Conservation (phyloP, 345 rosid genomes). For the Trapa incisa region DNA sequence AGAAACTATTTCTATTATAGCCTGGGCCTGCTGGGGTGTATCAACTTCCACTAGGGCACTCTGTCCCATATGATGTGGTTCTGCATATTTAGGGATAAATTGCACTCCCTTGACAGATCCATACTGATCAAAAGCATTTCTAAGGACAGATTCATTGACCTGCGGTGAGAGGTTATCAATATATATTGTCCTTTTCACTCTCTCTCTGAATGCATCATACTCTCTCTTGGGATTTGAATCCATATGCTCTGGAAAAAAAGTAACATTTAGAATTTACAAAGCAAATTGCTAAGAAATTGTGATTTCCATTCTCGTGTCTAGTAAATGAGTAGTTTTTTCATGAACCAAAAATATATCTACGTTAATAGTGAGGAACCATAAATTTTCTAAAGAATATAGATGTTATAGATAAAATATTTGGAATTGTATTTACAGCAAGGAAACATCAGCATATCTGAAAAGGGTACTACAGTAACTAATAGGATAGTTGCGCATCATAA, state of each 20-base stretch:
- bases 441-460: no score
- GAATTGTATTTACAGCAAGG: no score
- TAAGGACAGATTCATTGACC: constrained; percentile 35
- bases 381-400: no score
- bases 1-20: constrained; percentile 14
- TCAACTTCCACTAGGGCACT: constrained; percentile 67
- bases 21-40: constrained; percentile 21
- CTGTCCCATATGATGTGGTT: constrained; percentile 21
- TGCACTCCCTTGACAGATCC: constrained; percentile 40
- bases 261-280: background rate
- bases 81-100: constrained; percentile 46
- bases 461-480: no score
- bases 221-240: constrained; percentile 21
- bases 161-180: constrained; percentile 61
- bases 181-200: constrained; percentile 52
- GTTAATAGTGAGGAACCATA: no score
- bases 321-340: no score
- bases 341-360: no score
- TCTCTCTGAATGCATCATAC: constrained; percentile 42
- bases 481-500: no score
- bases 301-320: background rate
- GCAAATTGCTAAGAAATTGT: background rate
- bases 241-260: constrained; percentile 16
- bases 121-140: constrained; percentile 55
- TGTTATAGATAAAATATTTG: no score